Evolutionary conservation across 495 filamentous ascomycete genomes (phyloP).

Genomic region (Rostrohypoxylon terebratum): DNA sequence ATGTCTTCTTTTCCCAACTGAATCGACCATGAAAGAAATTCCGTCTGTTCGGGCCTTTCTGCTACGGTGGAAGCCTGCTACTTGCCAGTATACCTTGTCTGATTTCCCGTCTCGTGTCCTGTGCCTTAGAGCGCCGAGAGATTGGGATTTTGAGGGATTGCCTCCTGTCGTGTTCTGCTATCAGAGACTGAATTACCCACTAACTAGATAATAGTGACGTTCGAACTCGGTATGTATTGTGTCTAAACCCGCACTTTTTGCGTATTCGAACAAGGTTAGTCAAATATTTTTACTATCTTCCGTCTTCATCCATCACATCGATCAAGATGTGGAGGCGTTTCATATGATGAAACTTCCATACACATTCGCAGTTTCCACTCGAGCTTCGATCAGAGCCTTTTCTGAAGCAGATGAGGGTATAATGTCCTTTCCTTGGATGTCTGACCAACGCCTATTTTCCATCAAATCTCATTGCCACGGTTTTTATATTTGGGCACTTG

Average conservation of each 20-base stretch:
- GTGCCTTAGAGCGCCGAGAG: neutral
- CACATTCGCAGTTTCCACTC: constrained; percentile 78
- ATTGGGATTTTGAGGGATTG: constrained; percentile 11
- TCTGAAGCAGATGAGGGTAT: constrained; percentile 65
- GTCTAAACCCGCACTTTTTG: neutral
- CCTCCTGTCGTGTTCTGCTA: neutral
- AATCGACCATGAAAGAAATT: constrained; percentile 93
- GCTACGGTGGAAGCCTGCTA: constrained; percentile 82
- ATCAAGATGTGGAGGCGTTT: constrained; percentile 38
- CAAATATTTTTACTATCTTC: constrained; percentile 8
- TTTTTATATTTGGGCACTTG: neutral
- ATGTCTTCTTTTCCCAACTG: constrained; percentile 93
- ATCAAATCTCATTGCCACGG: neutral
- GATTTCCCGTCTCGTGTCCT: constrained; percentile 56
- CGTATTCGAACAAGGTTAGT: constrained; percentile 32
- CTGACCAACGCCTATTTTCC: constrained; percentile 55
- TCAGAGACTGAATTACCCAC: neutral
- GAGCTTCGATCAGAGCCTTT: constrained; percentile 69
- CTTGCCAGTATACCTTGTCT: constrained; percentile 99
- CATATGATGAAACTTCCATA: constrained; percentile 67
- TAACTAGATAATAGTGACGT: constrained; percentile 21
- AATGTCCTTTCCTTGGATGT: constrained; percentile 73
- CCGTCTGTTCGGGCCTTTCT: constrained; percentile 73
- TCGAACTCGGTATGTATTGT: neutral
- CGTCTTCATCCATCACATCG: neutral